Evolutionary conservation across 2,329 filamentous ascomycete species (phyloP).

Genomic region (Coniochaeta sp.): DNA sequence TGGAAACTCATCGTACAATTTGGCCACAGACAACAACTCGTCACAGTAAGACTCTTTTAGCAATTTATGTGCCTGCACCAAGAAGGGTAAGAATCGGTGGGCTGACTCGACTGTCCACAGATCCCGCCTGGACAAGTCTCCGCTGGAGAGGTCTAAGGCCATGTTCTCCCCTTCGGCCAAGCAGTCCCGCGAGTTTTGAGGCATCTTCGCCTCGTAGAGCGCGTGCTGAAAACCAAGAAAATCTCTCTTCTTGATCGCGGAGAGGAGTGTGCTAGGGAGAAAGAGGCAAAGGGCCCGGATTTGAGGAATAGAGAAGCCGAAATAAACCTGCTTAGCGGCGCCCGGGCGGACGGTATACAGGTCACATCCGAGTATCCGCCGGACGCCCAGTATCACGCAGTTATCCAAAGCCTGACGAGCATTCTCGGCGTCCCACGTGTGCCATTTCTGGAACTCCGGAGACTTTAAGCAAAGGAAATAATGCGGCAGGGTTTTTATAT

Average conservation of each 20-base stretch:
- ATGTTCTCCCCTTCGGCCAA: not conserved
- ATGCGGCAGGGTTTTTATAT: not conserved
- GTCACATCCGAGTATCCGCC: not conserved
- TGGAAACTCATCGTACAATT: not conserved
- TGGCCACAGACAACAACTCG: not conserved
- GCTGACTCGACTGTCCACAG: not conserved
- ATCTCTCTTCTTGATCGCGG: not conserved
- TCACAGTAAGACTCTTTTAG: not conserved
- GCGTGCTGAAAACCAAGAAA: not conserved
- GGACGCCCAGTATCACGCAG: not conserved
- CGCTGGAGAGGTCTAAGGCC: not conserved
- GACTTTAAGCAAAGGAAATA: not conserved
- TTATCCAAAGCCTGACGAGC: not conserved
- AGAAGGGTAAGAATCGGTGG: not conserved
- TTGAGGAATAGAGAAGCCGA: not conserved
- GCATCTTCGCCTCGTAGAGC: not conserved
- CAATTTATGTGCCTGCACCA: not conserved
- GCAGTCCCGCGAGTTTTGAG: not conserved
- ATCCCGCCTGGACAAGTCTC: not conserved
- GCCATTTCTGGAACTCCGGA: not conserved
- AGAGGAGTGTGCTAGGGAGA: not conserved
- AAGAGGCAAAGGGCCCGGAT: not conserved
- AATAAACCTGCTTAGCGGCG: not conserved
- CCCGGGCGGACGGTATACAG: not conserved
- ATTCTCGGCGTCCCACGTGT: not conserved